Percentiles rank a stretch among this genome's conserved stretches.
Evolutionary conservation across 2,329 filamentous ascomycete genomes (phyloP).

Genomic region (Verruconis gallopava): DNA sequence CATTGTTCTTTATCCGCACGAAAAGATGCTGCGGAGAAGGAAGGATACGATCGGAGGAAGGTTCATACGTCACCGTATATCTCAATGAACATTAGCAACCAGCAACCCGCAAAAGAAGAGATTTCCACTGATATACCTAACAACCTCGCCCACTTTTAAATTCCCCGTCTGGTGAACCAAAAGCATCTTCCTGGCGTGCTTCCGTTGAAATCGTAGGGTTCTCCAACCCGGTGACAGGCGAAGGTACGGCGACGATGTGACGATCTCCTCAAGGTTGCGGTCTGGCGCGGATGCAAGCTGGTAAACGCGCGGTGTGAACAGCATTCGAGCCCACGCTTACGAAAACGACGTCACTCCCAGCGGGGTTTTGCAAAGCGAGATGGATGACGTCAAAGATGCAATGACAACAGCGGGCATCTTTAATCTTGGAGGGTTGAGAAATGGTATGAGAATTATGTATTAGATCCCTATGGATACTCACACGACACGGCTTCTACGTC

Average conservation of each 20-base stretch:
- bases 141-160: constrained; percentile 87
- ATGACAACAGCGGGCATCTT: too few species aligned
- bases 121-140: constrained; percentile 61
- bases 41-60: constrained; percentile 75
- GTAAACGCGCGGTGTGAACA: constrained; percentile 28
- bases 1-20: constrained; percentile 85
- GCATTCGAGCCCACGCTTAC: too few species aligned
- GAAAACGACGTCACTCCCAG: too few species aligned
- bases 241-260: constrained; percentile 20
- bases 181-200: constrained; percentile 48
- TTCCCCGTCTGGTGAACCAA: constrained; percentile 81
- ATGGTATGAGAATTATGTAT: too few species aligned
- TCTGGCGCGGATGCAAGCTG: constrained; percentile 25
- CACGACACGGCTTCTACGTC: too few species aligned
- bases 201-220: constrained; percentile 21
- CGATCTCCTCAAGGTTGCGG: constrained; percentile 17
- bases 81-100: constrained; percentile 23
- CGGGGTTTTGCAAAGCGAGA: too few species aligned
- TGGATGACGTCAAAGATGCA: too few species aligned
- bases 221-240: constrained; percentile 21
- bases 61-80: constrained; percentile 82
- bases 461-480: too few species aligned
- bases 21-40: constrained; percentile 70
- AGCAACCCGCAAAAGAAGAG: constrained; percentile 6
- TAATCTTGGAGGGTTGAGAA: too few species aligned